Conservation (phyloP, 495 filamentous ascomycete species). For the Lepraria neglecta region DNA sequence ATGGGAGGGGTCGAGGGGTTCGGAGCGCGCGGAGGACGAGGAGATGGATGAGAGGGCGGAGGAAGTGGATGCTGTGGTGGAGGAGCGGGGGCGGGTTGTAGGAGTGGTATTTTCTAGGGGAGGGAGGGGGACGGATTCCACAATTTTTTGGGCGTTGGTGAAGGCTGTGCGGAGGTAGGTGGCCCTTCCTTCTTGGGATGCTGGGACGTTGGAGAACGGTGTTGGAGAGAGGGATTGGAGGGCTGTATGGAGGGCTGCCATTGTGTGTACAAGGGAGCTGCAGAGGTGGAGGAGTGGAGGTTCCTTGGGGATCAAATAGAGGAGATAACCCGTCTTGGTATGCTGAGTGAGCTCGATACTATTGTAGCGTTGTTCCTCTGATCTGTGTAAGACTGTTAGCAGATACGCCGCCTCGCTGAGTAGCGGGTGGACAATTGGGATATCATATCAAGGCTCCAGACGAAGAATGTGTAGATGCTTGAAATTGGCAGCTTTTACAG, state of each 20-base stretch:
- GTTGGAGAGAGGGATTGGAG: slow-evolving; percentile 68
- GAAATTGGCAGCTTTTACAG: neutral
- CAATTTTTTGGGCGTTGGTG: slow-evolving; percentile 56
- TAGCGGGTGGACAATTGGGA: neutral
- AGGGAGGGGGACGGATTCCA: slow-evolving; percentile 70
- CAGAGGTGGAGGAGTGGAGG: slow-evolving; percentile 24
- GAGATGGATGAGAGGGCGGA: slow-evolving; percentile 43
- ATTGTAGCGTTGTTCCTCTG: neutral
- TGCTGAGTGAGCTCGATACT: neutral
- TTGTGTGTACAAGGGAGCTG: slow-evolving; percentile 30
- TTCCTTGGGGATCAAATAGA: neutral
- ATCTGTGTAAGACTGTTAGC: neutral
- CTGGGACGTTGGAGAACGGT: slow-evolving; percentile 56
- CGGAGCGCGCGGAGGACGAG: slow-evolving; percentile 47
- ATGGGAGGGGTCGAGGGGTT: slow-evolving; percentile 42
- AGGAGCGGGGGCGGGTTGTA: slow-evolving; percentile 34
- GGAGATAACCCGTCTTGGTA: neutral
- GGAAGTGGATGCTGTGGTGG: slow-evolving; percentile 35
- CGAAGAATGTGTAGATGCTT: neutral
- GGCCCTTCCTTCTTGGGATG: slow-evolving; percentile 44
- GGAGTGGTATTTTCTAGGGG: slow-evolving; percentile 28
- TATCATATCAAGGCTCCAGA: neutral
- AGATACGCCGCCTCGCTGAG: neutral
- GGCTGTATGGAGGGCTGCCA: slow-evolving; percentile 64
- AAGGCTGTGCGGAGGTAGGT: slow-evolving; percentile 56